Evolutionary conservation across 1,284 basidiomycete genomes (phyloP), one percentile per base, ranked within the genome.

Genomic region (Cutaneotrichosporon cyanovorans): DNA sequence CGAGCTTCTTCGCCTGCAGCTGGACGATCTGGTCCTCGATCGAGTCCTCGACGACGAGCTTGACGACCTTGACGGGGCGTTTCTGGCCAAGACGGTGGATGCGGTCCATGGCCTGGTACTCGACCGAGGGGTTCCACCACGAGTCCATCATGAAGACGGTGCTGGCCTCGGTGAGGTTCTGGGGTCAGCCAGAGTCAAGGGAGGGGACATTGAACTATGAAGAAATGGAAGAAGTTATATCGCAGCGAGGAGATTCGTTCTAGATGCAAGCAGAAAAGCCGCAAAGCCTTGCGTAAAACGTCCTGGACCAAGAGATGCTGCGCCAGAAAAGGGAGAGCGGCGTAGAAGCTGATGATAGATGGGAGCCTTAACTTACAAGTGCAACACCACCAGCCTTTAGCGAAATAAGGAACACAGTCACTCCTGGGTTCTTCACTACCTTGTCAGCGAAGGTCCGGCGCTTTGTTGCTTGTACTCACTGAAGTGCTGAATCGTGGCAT

Each of bases 381-480:
- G 92, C 91, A 1, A 95, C 91, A 69, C 93, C 92, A 37, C 93
- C 93, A 0, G 95, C 93, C 72, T 97, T 98, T 63, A 99, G 73
- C 15, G 77, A 79, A 47, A 98, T 90, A 31, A 99, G 79, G 76
- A 99, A 98, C 12, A 99, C 88, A 4, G 91, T 96, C 34, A 96
- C 89, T 49, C 89, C 81, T 2, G 91, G 83, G 59, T 89, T 96
- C 63, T 85, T 86, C 85, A 91, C 85, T 88, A 44, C 1, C 31
- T 10, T 8, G 41, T 53, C 35, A 54, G 51, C 23, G 11, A 5
- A n/a, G 31, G 18, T 9, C 31, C 21, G 30, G 5, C 25, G n/a
- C n/a, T n/a, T n/a, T n/a, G n/a, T n/a, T n/a, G n/a, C 8, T 21
- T 10, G 22, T 10, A 70, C 83, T 40, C 63, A 89, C 87, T 93